Evolutionary conservation across 768 basidiomycete species (phyloP), one percentile per base, ranked within the genome.

Genomic region (Pholiota molesta): DNA sequence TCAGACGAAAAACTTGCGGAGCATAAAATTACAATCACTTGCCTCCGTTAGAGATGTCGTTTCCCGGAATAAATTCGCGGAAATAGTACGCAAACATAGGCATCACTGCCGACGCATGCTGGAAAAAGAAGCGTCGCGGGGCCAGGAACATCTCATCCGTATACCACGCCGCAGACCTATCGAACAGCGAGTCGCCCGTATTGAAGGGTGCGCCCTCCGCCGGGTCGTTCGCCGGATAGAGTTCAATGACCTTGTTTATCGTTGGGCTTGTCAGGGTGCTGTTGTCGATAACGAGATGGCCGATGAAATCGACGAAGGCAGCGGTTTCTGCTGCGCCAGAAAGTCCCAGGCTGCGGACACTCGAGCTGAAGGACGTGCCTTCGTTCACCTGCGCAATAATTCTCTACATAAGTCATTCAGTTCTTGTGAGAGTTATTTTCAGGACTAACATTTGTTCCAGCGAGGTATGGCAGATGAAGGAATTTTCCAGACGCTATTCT

Each of bases 111-210:
- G 85, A 78, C 0, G 79, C 85, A 51, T 80, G 74, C 33, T 81
- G 72, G 61, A 85, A 82, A 57, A 86, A 83, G 53, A 81, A 72
- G 37, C 86, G 73, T 37, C 86, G 67, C 0, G 83, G 77, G 0
- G 79, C 75, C 31, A 87, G 73, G 69, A 78, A 88, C 83, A 86
- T 86, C 56, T 78, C 73, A 64, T 83, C 84, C 1, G 83, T 83
- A 64, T 87, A 88, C 82, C 83, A 88, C 0, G 85, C 76, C 51
- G 72, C 81, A 0, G 78, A 81, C 51, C 86, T 71, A 64, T 88
- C 86, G 58, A 84, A 88, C 13, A 88, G 72, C 7, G 81, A 81
- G 68, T 88, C 84, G 0, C 86, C 86, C 0, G 85, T 88, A 58
- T 83, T 81, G 75, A 85, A 87, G 0, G 80, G 77, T 0, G 79